A percentile compares a stretch with the other conserved stretches of the same genome.
Evolutionary conservation across 1,284 basidiomycete genomes (phyloP).

Genomic region (Heterobasidion occidentale): DNA sequence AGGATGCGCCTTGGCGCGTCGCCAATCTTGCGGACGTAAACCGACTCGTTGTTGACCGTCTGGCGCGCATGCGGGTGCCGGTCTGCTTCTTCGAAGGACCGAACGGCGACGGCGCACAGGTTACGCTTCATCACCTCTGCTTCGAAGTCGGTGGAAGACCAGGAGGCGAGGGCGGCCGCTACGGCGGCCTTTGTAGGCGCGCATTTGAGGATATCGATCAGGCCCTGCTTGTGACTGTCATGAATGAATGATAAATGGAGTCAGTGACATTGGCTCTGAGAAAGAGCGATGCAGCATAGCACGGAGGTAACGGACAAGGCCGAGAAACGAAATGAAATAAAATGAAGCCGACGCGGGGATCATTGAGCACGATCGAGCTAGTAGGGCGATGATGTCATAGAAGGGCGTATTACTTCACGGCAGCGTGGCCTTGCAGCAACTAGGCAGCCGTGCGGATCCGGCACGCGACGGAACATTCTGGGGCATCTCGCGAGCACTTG

Average conservation of each 20-base stretch:
- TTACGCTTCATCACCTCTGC: conserved; percentile 33
- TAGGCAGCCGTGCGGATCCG: neutral
- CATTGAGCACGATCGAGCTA: no score
- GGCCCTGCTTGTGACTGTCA: conserved; percentile 42
- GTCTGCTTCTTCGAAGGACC: conserved; percentile 46
- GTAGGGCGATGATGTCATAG: no score
- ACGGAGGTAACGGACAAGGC: no score
- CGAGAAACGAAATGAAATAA: neutral
- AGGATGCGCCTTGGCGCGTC: conserved; percentile 34
- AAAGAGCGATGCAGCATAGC: no score
- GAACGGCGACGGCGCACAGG: conserved; percentile 47
- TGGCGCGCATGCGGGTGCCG: conserved; percentile 38
- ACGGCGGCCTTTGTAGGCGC: conserved; percentile 31
- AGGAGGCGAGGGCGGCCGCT: conserved; percentile 29
- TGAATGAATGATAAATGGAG: neutral
- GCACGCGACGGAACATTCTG: neutral
- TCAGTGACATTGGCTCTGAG: neutral
- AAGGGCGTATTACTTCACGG: no score
- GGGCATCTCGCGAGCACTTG: neutral
- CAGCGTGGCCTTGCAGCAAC: no score
- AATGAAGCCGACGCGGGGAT: neutral
- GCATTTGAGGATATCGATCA: conserved; percentile 37
- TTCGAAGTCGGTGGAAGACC: conserved; percentile 47
- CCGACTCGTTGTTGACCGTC: conserved; percentile 29
- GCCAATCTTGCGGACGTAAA: conserved; percentile 37